A percentile compares a stretch with the other conserved stretches of the same genome.
Conservation (phyloP, 352 stramenopile species). For the Globisporangium rhizosaccharum region DNA sequence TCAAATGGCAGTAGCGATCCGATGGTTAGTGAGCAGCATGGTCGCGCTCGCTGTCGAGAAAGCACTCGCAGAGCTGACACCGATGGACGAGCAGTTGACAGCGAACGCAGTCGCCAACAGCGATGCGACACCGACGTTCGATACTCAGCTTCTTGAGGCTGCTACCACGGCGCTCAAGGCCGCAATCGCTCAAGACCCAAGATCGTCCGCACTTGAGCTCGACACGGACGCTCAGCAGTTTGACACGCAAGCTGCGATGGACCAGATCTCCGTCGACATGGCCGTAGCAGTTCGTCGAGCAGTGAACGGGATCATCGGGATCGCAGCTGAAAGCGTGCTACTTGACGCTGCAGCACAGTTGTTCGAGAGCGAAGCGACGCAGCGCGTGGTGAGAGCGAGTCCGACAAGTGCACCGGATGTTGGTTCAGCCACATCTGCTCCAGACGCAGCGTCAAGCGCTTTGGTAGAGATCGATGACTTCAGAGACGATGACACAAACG, state of each 20-base stretch:
- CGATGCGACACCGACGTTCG: neutral
- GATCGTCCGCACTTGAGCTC: neutral
- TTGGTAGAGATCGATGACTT: neutral
- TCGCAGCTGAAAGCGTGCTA: slow-evolving; percentile 14
- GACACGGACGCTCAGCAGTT: neutral
- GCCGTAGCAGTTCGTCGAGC: slow-evolving; percentile 22
- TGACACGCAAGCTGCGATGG: slow-evolving; percentile 1
- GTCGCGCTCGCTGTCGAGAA: slow-evolving; percentile 36
- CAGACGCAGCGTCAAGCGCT: neutral
- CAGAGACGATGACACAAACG: slow-evolving; percentile 4
- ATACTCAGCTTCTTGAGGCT: neutral
- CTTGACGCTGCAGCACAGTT: slow-evolving; percentile 9
- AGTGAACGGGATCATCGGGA: slow-evolving; percentile 27
- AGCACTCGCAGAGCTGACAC: slow-evolving; percentile 14
- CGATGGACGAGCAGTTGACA: neutral
- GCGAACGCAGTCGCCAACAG: neutral
- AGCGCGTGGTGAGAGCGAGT: neutral
- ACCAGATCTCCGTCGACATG: slow-evolving; percentile 21
- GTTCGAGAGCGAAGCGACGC: slow-evolving; percentile 11
- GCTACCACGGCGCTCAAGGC: neutral
- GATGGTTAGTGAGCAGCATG: slow-evolving; percentile 33
- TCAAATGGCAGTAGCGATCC: slow-evolving; percentile 43
- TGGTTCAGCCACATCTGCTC: neutral
- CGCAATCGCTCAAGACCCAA: too few relatives aligned
- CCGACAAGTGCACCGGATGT: neutral